phyloP scores from a whole-genome alignment of 1,284 basidiomycete species.

The Fomitopsis pinicola region DNA sequence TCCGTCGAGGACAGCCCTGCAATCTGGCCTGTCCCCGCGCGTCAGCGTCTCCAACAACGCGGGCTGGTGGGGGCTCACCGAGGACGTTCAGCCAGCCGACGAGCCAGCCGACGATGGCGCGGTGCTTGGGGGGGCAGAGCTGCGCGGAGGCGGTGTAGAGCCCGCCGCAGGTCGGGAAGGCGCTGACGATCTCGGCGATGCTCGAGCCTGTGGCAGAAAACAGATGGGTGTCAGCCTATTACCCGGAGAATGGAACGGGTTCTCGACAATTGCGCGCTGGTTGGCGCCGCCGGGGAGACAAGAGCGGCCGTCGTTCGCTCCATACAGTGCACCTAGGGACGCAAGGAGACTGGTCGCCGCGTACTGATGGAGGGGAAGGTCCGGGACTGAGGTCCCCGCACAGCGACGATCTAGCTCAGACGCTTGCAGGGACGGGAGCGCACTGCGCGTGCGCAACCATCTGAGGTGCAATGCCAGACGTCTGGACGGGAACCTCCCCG shows the following conservation, averaged over 20 bases:
- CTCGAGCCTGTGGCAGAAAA: slow-evolving; percentile 42
- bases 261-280: no score
- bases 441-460: no score
- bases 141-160: slow-evolving; percentile 78
- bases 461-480: no score
- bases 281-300: no score
- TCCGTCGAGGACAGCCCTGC: slow-evolving; percentile 85
- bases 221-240: not conserved
- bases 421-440: no score
- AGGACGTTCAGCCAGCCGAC: slow-evolving; percentile 89
- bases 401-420: no score
- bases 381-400: not conserved
- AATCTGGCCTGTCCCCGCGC: slow-evolving; percentile 49
- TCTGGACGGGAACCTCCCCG: no score
- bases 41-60: not conserved
- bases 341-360: no score
- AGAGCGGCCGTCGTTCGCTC: no score
- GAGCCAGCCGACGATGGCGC: slow-evolving; percentile 69
- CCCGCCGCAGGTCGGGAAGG: slow-evolving; percentile 82
- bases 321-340: no score
- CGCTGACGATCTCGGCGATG: slow-evolving; percentile 76
- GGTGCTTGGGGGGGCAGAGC: slow-evolving; percentile 63
- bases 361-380: no score
- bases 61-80: slow-evolving; percentile 37
- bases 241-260: no score